Percentiles rank a stretch among this genome's conserved stretches.
phyloP scores from a whole-genome alignment of 176 grass and related monocot genomes.

The Phragmites australis region DNA sequence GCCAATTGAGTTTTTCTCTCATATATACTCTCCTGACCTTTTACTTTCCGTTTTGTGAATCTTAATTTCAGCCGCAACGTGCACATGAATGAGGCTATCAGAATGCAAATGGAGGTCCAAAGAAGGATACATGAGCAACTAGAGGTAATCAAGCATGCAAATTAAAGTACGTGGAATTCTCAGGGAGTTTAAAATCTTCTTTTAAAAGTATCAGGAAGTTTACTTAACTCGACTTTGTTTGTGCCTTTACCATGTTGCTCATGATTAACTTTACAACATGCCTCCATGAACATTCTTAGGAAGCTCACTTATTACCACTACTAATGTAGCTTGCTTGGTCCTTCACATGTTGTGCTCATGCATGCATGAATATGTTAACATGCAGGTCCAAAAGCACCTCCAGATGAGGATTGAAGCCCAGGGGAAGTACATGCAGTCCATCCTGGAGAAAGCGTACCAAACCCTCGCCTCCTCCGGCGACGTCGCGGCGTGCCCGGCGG shows the following conservation, averaged over 20 bases:
- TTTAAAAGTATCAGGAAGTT: conserved; percentile 47
- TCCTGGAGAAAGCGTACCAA: conserved; percentile 92
- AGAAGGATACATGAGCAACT: conserved; percentile 93
- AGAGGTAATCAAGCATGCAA: conserved; percentile 54
- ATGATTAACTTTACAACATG: conserved; percentile 19
- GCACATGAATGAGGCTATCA: conserved; percentile 73
- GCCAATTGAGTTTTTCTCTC: conserved; percentile 22
- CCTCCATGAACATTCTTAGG: conserved; percentile 37
- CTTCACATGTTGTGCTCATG: conserved; percentile 9
- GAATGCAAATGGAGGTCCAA: conserved; percentile 97
- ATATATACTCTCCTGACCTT: not conserved
- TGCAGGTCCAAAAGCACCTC: conserved; percentile 92
- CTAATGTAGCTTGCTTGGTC: not conserved
- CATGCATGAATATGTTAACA: not conserved
- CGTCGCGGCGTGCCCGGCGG: conserved; percentile 34
- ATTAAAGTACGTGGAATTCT: conserved; percentile 35
- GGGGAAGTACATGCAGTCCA: conserved; percentile 97
- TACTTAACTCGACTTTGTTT: conserved; percentile 36
- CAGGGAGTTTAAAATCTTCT: conserved; percentile 40
- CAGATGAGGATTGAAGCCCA: conserved; percentile 99
- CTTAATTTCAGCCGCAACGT: conserved; percentile 61
- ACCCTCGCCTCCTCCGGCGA: conserved; percentile 52
- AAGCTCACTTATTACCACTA: conserved; percentile 19
- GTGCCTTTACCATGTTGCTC: conserved; percentile 19
- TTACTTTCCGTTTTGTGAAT: conserved; percentile 3